Base-by-base conservation (phyloP, 352 stramenopile species). In the Globisporangium ultimum region DNA sequence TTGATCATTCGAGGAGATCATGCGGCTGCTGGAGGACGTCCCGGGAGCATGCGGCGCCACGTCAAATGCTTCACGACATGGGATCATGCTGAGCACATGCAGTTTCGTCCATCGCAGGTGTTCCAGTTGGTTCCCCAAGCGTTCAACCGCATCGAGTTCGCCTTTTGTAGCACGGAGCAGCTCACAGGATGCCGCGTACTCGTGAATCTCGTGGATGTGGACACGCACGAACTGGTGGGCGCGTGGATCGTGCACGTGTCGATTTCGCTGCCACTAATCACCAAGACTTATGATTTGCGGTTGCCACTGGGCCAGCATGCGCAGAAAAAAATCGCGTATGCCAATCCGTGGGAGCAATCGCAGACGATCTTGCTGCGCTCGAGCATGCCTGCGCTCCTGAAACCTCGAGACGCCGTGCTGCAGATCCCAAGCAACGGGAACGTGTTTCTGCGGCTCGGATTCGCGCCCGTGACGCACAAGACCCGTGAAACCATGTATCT, bases 321-420 rank as follows among this genome's bases (percentile, higher is more conserved):
- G 12, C 87, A 96, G 60, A 98, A 94, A 76, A 97, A 97, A 58
- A 97, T 98, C 51, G 76, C 88, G 49, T 98, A 98, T 64, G 67
- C 78, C 4, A 98, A 98, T 64, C 89, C 91, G 12, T 98, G 94
- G 94, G 86, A 93, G 59, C 67, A 89, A 32, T 61, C 76, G 18
- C 85, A 96, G 67, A 80, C 76, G 3, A 83, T 98, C 46, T 49
- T 79, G n/a, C 68, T 98, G 38, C 74, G 87, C 22, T 96, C 86
- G 15, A 97, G 80, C 55, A 78, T 92, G 21, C 72, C 84, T 12
- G 54, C 42, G 21, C 55, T 96, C 8, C 74, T 98, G 60, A 62
- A 73, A 20, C 85, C 89, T 21, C 85, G 90, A 9, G 84, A 97
- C 43, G 40, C 66, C 34, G 61, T 88, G 58, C 65, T 89, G n/a